Conservation (phyloP, 768 basidiomycete genomes). For the Cystofilobasidium ferigula region DNA sequence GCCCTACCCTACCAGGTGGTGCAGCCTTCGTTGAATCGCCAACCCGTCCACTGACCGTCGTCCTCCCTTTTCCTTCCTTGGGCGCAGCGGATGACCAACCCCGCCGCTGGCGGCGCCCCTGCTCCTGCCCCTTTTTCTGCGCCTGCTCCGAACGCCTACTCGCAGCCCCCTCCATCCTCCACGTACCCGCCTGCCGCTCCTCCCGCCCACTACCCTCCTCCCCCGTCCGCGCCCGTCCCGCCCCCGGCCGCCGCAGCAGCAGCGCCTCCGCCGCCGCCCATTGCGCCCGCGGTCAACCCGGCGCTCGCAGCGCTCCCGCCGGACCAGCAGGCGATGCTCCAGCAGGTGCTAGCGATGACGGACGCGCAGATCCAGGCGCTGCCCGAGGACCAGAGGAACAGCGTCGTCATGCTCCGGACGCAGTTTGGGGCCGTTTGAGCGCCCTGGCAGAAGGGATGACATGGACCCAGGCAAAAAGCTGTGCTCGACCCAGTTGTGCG, state of each 20-base stretch:
- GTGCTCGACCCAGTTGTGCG: no score
- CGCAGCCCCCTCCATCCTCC: conserved; percentile 23
- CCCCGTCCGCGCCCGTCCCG: conserved; percentile 31
- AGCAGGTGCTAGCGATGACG: conserved; percentile 72
- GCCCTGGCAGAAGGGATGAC: no score
- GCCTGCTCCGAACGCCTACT: conserved; percentile 23
- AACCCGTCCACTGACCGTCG: conserved; percentile 18
- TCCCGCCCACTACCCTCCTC: no score
- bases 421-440: neutral
- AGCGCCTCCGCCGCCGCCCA: conserved; percentile 30
- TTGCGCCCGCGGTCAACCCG: conserved; percentile 29
- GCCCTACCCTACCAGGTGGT: conserved; percentile 24
- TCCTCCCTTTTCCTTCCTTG: conserved; percentile 7
- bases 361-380: conserved; percentile 71
- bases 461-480: no score
- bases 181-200: no score
- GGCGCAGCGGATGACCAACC: conserved; percentile 30
- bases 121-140: conserved; percentile 32
- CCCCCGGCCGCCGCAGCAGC: conserved; percentile 37
- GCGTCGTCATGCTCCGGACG: conserved; percentile 55
- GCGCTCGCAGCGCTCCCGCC: conserved; percentile 30
- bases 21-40: neutral
- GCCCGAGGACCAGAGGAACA: conserved; percentile 62
- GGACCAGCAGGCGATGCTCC: conserved; percentile 53
- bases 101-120: conserved; percentile 28